Conservation (phyloP, 78 protist genomes). For the Speleostelium caveatum region DNA sequence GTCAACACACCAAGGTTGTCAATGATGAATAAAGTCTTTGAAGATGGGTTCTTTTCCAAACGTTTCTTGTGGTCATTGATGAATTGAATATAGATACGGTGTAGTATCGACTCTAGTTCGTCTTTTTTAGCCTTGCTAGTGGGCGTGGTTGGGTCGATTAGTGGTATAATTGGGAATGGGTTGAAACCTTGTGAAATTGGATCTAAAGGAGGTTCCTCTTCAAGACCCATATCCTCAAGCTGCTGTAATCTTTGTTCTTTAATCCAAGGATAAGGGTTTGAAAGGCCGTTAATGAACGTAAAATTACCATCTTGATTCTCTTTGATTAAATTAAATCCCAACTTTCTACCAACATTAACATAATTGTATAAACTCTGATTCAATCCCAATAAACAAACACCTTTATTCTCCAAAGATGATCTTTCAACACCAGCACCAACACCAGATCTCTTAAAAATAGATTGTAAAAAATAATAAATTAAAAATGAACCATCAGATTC, state of each 20-base stretch:
- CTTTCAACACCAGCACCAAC: background rate
- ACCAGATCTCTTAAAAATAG: background rate
- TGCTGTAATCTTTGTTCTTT: constrained; percentile 10
- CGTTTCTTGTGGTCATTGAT: constrained; percentile 34
- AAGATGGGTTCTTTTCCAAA: background rate
- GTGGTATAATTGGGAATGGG: constrained; percentile 32
- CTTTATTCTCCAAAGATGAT: background rate
- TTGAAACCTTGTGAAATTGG: constrained; percentile 58
- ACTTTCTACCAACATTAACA: constrained; percentile 49
- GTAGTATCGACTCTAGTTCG: constrained; percentile 1
- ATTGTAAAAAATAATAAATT: constrained; percentile 56
- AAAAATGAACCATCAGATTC: constrained; percentile 64
- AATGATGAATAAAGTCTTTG: constrained; percentile 42
- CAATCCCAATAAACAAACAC: constrained; percentile 37
- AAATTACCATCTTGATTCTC: constrained; percentile 30
- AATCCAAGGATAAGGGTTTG: constrained; percentile 45
- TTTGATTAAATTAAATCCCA: constrained; percentile 38
- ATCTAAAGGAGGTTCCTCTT: constrained; percentile 58
- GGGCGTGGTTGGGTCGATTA: background rate
- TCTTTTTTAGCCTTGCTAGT: background rate
- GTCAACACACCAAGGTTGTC: constrained; percentile 19
- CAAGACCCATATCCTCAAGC: constrained; percentile 49
- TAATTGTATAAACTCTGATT: constrained; percentile 49
- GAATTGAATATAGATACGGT: constrained; percentile 15
- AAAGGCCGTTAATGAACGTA: constrained; percentile 37